Evolutionary conservation across 2,329 filamentous ascomycete species (phyloP), one percentile per base, ranked within the genome.

Genomic region (Dothiorella sarmentorum): DNA sequence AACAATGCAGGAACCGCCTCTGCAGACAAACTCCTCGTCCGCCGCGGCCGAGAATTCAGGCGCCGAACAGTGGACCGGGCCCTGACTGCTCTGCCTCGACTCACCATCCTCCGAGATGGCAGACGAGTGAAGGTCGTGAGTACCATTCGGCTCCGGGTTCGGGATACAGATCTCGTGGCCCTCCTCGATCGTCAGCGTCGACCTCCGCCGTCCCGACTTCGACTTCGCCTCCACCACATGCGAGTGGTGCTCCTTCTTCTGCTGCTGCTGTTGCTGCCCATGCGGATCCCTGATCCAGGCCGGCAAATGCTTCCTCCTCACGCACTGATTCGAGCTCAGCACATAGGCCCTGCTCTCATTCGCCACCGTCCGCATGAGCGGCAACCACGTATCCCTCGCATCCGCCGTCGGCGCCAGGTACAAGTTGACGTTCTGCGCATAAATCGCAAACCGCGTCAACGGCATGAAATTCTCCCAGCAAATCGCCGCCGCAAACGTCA

Each of bases 381-480:
- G 76, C 22, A 90, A 74, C 93, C 93, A 97, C 0, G 89, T 85
- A 66, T 93, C 89, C 61, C 92, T 82, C 18, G 81, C 84, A 75
- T 97, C 93, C 1, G 92, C 92, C 0, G 92, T 97, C 0, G 93
- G 93, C 0, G 92, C 91, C 2, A 97, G 83, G 73, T 93, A 97
- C 11, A 97, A 76, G 71, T 96, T 96, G 67, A 97, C 85, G 69
- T 96, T 96, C 73, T 97, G 93, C 2, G 85, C 82, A 72, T 97
- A 97, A 35, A 97, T 79, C 15, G 85, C 82, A 70, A 96, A 89
- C 17, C 93, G 84, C 7, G 97, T 79, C 17, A 97, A 77, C 0
- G 92, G 92, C 91, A 96, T 97, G 76, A 93, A 96, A 72, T 90
- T 96, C 73, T 97, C 92, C 92, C 92, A 97, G 78, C 92, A 96